A percentile compares a stretch with the other conserved stretches of the same genome.
Evolutionary conservation across 208 protist species (phyloP).

Genomic region (Leishmania lainsoni): DNA sequence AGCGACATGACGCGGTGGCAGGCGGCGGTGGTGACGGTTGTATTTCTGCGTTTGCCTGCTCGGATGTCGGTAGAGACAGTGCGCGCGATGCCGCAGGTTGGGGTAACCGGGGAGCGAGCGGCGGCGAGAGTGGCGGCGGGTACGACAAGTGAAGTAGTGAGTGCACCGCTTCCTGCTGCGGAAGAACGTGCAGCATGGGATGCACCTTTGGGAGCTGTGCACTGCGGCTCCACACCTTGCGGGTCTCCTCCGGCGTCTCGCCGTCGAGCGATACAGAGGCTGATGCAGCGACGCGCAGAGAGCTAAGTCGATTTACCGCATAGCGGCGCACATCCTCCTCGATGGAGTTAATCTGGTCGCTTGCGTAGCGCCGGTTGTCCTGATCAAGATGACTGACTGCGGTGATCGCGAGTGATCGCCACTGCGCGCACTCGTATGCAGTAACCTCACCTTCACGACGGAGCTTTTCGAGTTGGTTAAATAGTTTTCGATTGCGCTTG

Average conservation of each 20-base stretch:
- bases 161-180: not conserved
- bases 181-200: not conserved
- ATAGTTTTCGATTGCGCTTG: constrained; percentile 25
- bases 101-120: not conserved
- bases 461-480: constrained; percentile 30
- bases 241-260: constrained; percentile 10
- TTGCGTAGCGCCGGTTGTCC: constrained; percentile 8
- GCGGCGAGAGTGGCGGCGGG: not conserved
- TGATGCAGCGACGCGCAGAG: not conserved
- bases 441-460: constrained; percentile 29
- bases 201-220: constrained; percentile 11
- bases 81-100: too few relatives aligned
- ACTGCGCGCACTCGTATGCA: constrained; percentile 35
- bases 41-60: not conserved
- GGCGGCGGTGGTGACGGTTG: not conserved
- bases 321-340: constrained; percentile 22
- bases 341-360: constrained; percentile 10
- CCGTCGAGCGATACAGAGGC: not conserved
- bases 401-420: constrained; percentile 46
- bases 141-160: not conserved
- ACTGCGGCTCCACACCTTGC: constrained; percentile 27
- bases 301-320: not conserved
- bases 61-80: not conserved
- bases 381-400: constrained; percentile 12
- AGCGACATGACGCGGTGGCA: not conserved